phyloP scores from a whole-genome alignment of 495 filamentous ascomycete species.

The Daldinia concentrica region DNA sequence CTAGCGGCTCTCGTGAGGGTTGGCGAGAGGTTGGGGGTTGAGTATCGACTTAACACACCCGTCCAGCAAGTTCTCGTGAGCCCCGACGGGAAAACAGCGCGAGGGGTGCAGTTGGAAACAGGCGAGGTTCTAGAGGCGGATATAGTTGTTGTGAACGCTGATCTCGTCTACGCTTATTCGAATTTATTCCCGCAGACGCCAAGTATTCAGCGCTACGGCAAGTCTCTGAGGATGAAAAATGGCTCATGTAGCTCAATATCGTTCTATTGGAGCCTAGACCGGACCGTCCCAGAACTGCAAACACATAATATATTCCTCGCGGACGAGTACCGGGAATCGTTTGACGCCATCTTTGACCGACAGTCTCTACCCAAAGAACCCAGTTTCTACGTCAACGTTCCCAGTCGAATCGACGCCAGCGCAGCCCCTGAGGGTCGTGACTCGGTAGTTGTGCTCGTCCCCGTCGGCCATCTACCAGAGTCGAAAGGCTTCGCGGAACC shows the following conservation, averaged over 20 bases:
- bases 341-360: constrained; percentile 74
- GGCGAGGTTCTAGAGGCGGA: constrained; percentile 66
- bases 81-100: constrained; percentile 55
- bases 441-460: constrained; percentile 70
- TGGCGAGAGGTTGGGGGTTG: constrained; percentile 64
- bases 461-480: constrained; percentile 66
- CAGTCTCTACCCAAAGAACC: constrained; percentile 70
- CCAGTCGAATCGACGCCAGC: constrained; percentile 68
- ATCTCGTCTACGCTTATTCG: constrained; percentile 75
- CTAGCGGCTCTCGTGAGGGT: constrained; percentile 64
- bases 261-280: constrained; percentile 74
- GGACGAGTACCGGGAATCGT: constrained; percentile 71
- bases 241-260: constrained; percentile 75
- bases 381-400: constrained; percentile 79
- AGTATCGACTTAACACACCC: constrained; percentile 63
- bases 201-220: constrained; percentile 49
- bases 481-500: constrained; percentile 26
- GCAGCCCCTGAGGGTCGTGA: constrained; percentile 72
- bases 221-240: constrained; percentile 56
- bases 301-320: constrained; percentile 81
- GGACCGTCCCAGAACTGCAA: constrained; percentile 64
- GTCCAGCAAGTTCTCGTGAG: constrained; percentile 60
- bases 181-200: constrained; percentile 61
- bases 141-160: constrained; percentile 72
- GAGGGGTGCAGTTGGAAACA: constrained; percentile 62